Conservation (phyloP, 306 rosid genomes). For the Fragaria iinumae region DNA sequence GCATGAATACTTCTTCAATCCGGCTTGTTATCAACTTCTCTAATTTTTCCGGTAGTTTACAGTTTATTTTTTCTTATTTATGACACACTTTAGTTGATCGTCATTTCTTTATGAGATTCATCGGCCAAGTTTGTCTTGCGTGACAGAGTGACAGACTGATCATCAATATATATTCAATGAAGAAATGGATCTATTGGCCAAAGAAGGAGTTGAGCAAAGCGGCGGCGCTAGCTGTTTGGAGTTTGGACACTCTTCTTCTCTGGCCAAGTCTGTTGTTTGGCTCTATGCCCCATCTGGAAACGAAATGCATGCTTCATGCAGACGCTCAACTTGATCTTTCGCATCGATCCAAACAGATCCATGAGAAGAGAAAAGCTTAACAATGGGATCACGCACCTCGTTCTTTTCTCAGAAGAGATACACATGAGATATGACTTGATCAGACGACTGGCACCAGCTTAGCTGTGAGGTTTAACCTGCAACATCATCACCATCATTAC, state of each 20-base stretch:
- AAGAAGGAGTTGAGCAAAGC: background rate
- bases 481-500: background rate
- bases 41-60: too few species aligned
- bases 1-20: too few species aligned
- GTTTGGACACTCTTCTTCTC: background rate
- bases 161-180: background rate
- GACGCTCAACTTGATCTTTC: background rate
- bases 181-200: background rate
- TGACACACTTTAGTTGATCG: too few species aligned
- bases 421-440: background rate
- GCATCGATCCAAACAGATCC: background rate
- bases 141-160: background rate
- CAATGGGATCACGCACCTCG: background rate
- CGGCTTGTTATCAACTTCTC: too few species aligned
- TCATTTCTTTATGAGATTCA: background rate
- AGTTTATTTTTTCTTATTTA: too few species aligned
- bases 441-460: background rate
- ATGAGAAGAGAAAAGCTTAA: background rate
- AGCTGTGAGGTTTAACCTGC: background rate
- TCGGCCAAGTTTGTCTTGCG: background rate
- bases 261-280: background rate
- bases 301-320: background rate
- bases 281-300: background rate
- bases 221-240: background rate
- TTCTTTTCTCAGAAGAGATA: background rate